Evolutionary conservation across 495 filamentous ascomycete species (phyloP), one percentile per base, ranked within the genome.

Genomic region (Tuber microsphaerosporum): DNA sequence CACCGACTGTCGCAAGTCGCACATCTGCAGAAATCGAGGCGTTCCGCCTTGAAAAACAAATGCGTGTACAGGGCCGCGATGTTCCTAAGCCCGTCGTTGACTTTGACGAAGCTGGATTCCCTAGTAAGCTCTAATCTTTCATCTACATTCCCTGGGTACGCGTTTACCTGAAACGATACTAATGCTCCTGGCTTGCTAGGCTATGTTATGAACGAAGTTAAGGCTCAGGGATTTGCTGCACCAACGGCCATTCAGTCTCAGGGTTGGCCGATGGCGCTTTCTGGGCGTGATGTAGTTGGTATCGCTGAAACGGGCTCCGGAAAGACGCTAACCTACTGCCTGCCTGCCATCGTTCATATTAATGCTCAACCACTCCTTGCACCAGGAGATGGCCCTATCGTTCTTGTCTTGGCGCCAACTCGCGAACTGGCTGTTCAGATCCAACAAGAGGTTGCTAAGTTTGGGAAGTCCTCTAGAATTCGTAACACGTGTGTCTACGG

Each of bases 401-500:
- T 99, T 46, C 89, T 99, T 74, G 91, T 99, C 41, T 88, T 99
- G 42, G 95, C 95, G 26, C 95, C 95, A 37, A 99, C 95, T 46
- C 93, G 95, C 88, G 95, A 99, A 86, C 86, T 99, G 84, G 95
- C 95, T 75, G 95, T 98, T 71, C 95, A 99, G 85, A 99, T 99
- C 83, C 95, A 99, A 85, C 91, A 93, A 78, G 92, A 94, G 81
- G 92, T 94, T 81, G 90, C 92, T 83, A 97, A 99, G 84, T 99
- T 97, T 81, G 95, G 95, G 79, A 97, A 97, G 86, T 97, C 94
- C 3, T 99, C 95, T 45, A 91, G 94, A 74, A 99, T 99, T 83
- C 92, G 95, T 82, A 99, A 99, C 86, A 99, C 95, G 70, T 99
- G 95, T 86, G 94, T 99, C 69, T 99, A 99, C 85, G 95, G 95